These are phyloP conservation scores for Phytopythium vexans DNA, from an alignment of 352 stramenopile species.

Conservation along the genomic window DNA sequence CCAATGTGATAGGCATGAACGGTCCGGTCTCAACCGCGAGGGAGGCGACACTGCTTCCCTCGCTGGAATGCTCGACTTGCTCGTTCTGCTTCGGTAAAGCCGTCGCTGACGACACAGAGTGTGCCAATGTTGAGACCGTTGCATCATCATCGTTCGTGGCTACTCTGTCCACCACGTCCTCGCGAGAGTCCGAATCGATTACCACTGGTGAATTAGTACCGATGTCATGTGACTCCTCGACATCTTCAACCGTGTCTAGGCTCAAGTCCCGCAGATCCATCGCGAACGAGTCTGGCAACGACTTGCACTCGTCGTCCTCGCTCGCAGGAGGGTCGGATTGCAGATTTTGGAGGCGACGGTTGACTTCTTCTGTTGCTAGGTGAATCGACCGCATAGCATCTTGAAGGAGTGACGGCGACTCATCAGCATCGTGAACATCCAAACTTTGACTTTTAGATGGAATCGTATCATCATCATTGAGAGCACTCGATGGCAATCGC, in stretches of 20 bases:
- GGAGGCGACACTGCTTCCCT: not conserved
- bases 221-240: too few species aligned
- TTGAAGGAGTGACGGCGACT: not conserved
- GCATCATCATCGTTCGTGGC: not conserved
- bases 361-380: constrained; percentile 8
- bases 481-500: not conserved
- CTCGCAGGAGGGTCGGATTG: not conserved
- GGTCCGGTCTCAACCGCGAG: constrained; percentile 8
- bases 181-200: too few species aligned
- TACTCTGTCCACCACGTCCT: too few species aligned
- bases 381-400: constrained; percentile 6
- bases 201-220: too few species aligned
- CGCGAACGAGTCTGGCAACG: too few species aligned
- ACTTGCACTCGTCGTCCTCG: not conserved
- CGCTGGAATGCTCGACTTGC: not conserved
- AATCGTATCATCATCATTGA: not conserved
- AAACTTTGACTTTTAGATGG: not conserved
- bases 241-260: too few species aligned
- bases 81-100: not conserved
- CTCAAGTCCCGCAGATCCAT: too few species aligned
- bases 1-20: constrained; percentile 34
- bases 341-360: constrained; percentile 5
- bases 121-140: not conserved
- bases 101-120: too few species aligned
- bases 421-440: not conserved